A percentile compares a stretch with the other conserved stretches of the same genome.
Evolutionary conservation across 352 stramenopile species (phyloP).

Genomic region (Phytopythium vexans): DNA sequence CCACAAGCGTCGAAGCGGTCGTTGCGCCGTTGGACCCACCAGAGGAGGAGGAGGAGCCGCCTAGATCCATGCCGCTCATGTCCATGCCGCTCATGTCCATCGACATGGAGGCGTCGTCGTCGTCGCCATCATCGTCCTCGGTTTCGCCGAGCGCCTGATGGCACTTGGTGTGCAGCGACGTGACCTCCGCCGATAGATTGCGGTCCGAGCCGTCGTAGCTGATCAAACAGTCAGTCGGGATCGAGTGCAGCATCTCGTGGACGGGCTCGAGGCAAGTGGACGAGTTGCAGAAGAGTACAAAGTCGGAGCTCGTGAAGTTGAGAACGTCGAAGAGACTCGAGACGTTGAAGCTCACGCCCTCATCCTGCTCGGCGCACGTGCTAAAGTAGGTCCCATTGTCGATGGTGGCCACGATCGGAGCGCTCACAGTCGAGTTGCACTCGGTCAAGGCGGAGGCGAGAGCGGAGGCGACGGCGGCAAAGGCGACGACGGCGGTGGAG

Average conservation of each 20-base stretch:
- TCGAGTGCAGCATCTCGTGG: conserved; percentile 39
- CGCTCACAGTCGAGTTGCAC: conserved; percentile 33
- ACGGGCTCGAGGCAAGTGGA: conserved; percentile 49
- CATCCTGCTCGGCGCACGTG: conserved; percentile 34
- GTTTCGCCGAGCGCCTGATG: conserved; percentile 27
- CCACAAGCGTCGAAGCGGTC: conserved; percentile 7
- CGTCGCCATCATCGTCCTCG: conserved; percentile 18
- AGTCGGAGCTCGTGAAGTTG: conserved; percentile 40
- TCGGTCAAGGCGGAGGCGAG: conserved; percentile 2
- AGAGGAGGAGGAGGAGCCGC: conserved; percentile 3
- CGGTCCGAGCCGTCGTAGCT: conserved; percentile 33
- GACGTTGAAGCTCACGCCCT: conserved; percentile 47
- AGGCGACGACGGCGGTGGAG: conserved; percentile 19
- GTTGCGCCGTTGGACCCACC: conserved; percentile 13
- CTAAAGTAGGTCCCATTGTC: conserved; percentile 51
- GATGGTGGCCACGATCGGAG: conserved; percentile 29
- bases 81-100: conserved; percentile 21
- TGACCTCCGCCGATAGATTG: conserved; percentile 39
- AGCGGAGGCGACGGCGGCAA: conserved; percentile 5
- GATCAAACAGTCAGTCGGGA: conserved; percentile 40
- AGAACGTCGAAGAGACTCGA: conserved; percentile 39
- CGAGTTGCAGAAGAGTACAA: conserved; percentile 58
- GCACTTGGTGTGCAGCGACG: conserved; percentile 44
- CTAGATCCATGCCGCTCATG: conserved; percentile 24
- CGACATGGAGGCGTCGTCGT: conserved; percentile 7